Conservation (phyloP, 768 basidiomycete species). For the Tulasnella sp. region DNA sequence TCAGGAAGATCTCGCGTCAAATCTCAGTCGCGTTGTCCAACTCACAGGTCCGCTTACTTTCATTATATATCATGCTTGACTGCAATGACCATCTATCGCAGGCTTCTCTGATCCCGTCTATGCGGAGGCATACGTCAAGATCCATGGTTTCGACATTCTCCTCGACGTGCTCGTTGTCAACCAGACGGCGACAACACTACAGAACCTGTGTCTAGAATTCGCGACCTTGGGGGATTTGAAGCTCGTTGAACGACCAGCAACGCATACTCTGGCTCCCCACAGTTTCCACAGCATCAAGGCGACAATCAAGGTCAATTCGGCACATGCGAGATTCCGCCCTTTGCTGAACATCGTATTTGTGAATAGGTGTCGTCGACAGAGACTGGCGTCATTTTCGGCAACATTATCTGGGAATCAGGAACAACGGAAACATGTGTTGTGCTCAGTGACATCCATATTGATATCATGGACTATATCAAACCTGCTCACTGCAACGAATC, state of each 20-base stretch:
- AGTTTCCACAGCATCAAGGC: slow-evolving; percentile 98
- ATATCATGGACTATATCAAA: slow-evolving; percentile 98
- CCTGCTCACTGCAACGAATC: slow-evolving; percentile 92
- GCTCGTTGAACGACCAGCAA: slow-evolving; percentile 87
- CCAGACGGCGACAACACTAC: slow-evolving; percentile 84
- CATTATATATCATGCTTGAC: neutral
- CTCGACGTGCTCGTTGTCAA: slow-evolving; percentile 95
- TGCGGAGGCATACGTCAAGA: slow-evolving; percentile 94
- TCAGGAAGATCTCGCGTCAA: slow-evolving; percentile 88
- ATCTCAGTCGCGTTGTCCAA: slow-evolving; percentile 83
- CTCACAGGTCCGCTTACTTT: slow-evolving; percentile 53
- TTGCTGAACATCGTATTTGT: neutral
- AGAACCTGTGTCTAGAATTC: slow-evolving; percentile 94
- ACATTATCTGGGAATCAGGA: slow-evolving; percentile 82
- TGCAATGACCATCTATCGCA: slow-evolving; percentile 21
- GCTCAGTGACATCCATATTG: slow-evolving; percentile 92
- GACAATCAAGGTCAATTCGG: slow-evolving; percentile 65
- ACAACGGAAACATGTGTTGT: slow-evolving; percentile 87
- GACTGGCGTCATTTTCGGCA: slow-evolving; percentile 96
- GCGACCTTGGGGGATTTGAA: slow-evolving; percentile 95
- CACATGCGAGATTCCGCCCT: neutral
- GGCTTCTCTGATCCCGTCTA: slow-evolving; percentile 99
- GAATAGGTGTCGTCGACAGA: slow-evolving; percentile 78
- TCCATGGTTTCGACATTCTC: slow-evolving; percentile 93
- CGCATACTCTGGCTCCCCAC: slow-evolving; percentile 88